Evolutionary conservation across 2,329 filamentous ascomycete species (phyloP).

Genomic region (Bipolaris zeicola): DNA sequence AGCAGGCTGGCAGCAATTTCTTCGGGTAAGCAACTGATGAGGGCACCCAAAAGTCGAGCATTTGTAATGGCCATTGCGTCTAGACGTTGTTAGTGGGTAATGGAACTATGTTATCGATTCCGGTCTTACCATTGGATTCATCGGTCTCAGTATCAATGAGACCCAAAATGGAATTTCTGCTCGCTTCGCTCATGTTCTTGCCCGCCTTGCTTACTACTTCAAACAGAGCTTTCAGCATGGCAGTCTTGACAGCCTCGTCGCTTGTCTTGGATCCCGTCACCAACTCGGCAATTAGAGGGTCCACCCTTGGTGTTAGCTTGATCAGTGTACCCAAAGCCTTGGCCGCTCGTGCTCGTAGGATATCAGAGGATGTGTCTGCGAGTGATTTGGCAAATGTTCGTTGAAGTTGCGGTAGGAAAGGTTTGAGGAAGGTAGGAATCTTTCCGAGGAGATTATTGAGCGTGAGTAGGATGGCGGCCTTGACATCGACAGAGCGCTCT

Average conservation of each 20-base stretch:
- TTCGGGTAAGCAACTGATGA: constrained; percentile 82
- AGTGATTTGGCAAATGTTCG: constrained; percentile 96
- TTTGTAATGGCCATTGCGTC: constrained; percentile 84
- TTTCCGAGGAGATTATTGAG: constrained; percentile 96
- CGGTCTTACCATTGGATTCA: constrained; percentile 66
- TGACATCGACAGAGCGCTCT: constrained; percentile 93
- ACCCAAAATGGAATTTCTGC: constrained; percentile 80
- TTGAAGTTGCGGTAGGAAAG: constrained; percentile 95
- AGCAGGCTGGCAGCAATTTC: constrained; percentile 68
- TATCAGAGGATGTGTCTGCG: constrained; percentile 89
- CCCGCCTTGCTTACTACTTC: constrained; percentile 96
- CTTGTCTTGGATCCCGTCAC: constrained; percentile 93
- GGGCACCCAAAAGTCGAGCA: constrained; percentile 83
- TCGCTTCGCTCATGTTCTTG: constrained; percentile 90
- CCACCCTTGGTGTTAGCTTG: constrained; percentile 91
- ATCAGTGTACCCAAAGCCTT: constrained; percentile 95
- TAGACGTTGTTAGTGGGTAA: constrained; percentile 20
- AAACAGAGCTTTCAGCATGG: constrained; percentile 96
- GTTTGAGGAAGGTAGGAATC: constrained; percentile 93
- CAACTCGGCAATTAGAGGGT: constrained; percentile 89
- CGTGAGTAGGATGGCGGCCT: constrained; percentile 89
- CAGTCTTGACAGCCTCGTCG: constrained; percentile 85
- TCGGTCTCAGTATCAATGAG: constrained; percentile 86
- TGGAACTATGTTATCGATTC: neutral
- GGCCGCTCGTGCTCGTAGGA: constrained; percentile 83